Conservation (phyloP, 257 asterid genomes). For the Thymus quinquecostatus region DNA sequence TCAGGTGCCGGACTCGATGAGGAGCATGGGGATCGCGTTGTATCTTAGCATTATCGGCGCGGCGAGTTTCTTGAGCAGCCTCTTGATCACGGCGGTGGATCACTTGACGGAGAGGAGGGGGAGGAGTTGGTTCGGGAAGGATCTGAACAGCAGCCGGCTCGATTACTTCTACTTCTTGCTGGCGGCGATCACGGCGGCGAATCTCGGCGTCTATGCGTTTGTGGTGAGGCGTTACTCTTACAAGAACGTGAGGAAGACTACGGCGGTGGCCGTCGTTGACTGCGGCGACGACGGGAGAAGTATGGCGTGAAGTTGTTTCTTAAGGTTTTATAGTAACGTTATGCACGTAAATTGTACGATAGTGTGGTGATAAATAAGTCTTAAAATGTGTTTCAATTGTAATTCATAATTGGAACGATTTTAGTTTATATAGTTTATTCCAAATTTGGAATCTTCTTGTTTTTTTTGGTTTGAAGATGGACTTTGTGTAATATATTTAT, state of each 20-base stretch:
- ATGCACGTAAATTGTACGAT: neutral
- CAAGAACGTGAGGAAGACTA: slow-evolving; percentile 63
- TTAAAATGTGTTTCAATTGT: neutral
- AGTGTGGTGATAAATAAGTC: slow-evolving; percentile 8
- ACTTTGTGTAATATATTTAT: too few species aligned
- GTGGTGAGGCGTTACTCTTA: slow-evolving; percentile 63
- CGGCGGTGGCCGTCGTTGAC: slow-evolving; percentile 48
- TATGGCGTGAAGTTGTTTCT: slow-evolving; percentile 29
- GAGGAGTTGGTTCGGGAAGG: slow-evolving; percentile 59
- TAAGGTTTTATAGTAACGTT: neutral
- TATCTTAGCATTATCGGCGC: slow-evolving; percentile 78
- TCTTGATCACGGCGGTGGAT: slow-evolving; percentile 70
- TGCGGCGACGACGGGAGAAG: slow-evolving; percentile 44
- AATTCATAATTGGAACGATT: too few species aligned
- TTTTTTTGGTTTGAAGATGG: too few species aligned
- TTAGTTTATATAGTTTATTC: too few species aligned
- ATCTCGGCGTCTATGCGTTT: slow-evolving; percentile 47
- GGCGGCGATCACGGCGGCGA: slow-evolving; percentile 53
- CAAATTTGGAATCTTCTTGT: too few species aligned
- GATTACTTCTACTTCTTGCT: slow-evolving; percentile 57
- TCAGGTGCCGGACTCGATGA: slow-evolving; percentile 90
- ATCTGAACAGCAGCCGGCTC: slow-evolving; percentile 45
- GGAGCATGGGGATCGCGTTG: slow-evolving; percentile 79
- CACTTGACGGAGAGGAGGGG: slow-evolving; percentile 53
- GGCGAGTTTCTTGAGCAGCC: slow-evolving; percentile 65